These are phyloP conservation scores for Hypocreales sp. DNA, from an alignment of 2,329 filamentous ascomycete genomes.

Conservation along the genomic window DNA sequence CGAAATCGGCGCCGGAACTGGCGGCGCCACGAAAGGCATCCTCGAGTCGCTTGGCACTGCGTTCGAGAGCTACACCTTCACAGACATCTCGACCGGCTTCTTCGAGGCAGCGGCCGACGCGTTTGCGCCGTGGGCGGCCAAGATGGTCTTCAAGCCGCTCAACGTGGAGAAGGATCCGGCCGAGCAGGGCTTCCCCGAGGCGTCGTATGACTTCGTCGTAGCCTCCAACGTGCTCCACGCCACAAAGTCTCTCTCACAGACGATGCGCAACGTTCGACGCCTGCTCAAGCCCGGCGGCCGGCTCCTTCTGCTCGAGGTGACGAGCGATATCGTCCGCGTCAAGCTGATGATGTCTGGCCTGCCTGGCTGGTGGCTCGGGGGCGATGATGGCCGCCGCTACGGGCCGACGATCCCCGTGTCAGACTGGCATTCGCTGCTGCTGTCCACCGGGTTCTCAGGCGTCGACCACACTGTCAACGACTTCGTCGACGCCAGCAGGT, in stretches of 20 bases:
- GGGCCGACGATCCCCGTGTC: slow-evolving; percentile 1
- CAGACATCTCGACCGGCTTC: slow-evolving; percentile 25
- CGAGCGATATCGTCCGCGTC: too few species aligned
- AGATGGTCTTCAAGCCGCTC: slow-evolving; percentile 9
- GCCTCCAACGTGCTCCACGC: slow-evolving; percentile 23
- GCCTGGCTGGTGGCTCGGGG: slow-evolving; percentile 2
- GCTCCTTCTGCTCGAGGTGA: too few species aligned
- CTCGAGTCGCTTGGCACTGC: slow-evolving; percentile 13
- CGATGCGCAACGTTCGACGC: slow-evolving; percentile 4
- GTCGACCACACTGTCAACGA: slow-evolving; percentile 2
- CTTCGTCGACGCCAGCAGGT: neutral
- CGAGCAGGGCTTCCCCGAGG: slow-evolving; percentile 14
- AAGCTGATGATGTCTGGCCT: too few species aligned
- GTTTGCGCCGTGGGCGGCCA: slow-evolving; percentile 9
- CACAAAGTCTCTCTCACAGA: slow-evolving; percentile 12
- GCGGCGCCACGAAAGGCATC: slow-evolving; percentile 21
- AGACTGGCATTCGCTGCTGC: slow-evolving; percentile 2
- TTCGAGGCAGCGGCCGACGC: slow-evolving; percentile 18
- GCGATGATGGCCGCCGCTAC: neutral
- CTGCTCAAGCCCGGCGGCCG: slow-evolving; percentile 1
- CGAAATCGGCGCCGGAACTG: slow-evolving; percentile 26
- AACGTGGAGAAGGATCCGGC: slow-evolving; percentile 11
- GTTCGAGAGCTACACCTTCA: slow-evolving; percentile 25
- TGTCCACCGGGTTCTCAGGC: slow-evolving; percentile 2
- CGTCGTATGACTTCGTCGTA: slow-evolving; percentile 22